Percentiles rank a stretch among this genome's conserved stretches.
Conservation (phyloP, 352 stramenopile genomes). For the Blastocystis sp. region DNA sequence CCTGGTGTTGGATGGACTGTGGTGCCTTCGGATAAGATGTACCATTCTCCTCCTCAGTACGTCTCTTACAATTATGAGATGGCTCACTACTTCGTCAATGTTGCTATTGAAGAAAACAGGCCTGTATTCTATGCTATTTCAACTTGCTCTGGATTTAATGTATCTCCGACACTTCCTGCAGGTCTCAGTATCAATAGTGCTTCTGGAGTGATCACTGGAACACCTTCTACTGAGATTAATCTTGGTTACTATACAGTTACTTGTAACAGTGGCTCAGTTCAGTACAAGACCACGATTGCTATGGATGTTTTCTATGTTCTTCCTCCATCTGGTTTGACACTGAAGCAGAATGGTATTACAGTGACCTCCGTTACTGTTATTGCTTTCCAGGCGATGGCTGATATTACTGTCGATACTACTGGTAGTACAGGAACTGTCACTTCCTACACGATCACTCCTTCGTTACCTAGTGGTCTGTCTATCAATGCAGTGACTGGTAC, state of each 20-base stretch:
- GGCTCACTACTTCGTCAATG: background rate
- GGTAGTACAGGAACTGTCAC: background rate
- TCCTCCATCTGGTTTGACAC: background rate
- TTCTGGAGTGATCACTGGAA: background rate
- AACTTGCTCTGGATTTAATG: background rate
- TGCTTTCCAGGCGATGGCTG: background rate
- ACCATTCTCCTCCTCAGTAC: background rate
- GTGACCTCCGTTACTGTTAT: background rate
- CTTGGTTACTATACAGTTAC: constrained; percentile 22
- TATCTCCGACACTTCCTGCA: background rate
- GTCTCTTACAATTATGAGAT: constrained; percentile 24
- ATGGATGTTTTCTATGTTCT: background rate
- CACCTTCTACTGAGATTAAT: background rate
- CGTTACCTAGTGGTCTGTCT: background rate
- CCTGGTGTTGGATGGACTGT: background rate
- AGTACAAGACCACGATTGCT: background rate
- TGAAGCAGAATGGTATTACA: background rate
- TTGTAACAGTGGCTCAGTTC: background rate
- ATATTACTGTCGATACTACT: background rate
- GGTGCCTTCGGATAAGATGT: background rate
- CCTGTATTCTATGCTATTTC: background rate
- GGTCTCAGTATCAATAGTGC: background rate
- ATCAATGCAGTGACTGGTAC: background rate
- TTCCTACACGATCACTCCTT: background rate
- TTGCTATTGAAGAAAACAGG: background rate